Evolutionary conservation across 2,329 filamentous ascomycete species (phyloP), one percentile per base, ranked within the genome.

Genomic region (Penicillium sp.): DNA sequence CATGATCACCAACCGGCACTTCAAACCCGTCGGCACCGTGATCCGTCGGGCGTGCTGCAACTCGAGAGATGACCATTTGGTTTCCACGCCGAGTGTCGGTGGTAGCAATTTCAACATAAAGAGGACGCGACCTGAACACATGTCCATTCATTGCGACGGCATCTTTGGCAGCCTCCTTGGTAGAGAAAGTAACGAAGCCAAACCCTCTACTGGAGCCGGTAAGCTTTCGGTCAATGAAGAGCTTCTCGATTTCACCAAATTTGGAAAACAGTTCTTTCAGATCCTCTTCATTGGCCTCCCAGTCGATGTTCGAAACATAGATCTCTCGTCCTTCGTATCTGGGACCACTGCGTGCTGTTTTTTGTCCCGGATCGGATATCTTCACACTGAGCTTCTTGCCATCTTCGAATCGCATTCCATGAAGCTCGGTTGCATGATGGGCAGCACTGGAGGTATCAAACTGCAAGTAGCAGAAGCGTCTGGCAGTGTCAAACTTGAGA

Each of bases 391-490:
- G 80, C 62, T 82, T 86, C 63, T 87, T 86, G 28, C 84, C 82
- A 26, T 84, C 85, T 25, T 88, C 88, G 0, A 96, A 74, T 22
- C 86, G 71, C 54, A 82, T 86, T 26, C 88, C 88, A 67, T 97
- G 82, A 46, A 96, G 82, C 56, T 84, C 77, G 0, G 87, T 88
- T 1, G 92, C 92, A 46, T 83, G 84, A 37, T 84, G 80, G 0
- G 91, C 90, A 50, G 84, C 83, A n/a, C 81, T 80, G 3, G 82
- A 74, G 31, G 85, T 84, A 45, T 86, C 82, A 70, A 97, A 97
- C n/a, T 95, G 90, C 7, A 97, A 82, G 72, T 99, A 99, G 77
- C 92, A 97, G 77, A 99, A 99, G 25, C 94, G 88, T 31, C 94
- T 89, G 64, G 90, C 87, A 1, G 88, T 87, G 67, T 97, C 93